Percentiles rank a stretch among this genome's conserved stretches.
Conservation (phyloP, 108 stramenopile species). For the Cyclostephanos tholiformis region DNA sequence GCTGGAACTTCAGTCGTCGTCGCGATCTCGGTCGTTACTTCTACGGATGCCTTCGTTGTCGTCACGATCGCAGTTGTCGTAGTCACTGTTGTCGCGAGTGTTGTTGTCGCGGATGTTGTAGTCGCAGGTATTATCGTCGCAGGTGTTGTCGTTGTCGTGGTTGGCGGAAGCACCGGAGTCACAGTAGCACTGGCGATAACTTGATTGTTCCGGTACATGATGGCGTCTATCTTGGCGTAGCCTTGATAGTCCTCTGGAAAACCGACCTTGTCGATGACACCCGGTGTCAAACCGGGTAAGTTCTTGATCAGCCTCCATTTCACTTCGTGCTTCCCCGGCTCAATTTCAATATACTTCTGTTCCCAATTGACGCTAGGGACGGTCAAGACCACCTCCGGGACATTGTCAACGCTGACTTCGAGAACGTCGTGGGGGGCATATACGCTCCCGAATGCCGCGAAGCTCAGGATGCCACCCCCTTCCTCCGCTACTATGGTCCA, state of each 20-base stretch:
- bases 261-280: slow-evolving; percentile 20
- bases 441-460: slow-evolving; percentile 30
- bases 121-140: too few relatives aligned
- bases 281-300: slow-evolving; percentile 28
- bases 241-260: slow-evolving; percentile 37
- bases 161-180: slow-evolving; percentile 13
- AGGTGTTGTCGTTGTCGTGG: slow-evolving; percentile 8
- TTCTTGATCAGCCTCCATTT: slow-evolving; percentile 44
- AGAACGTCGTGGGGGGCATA: slow-evolving; percentile 38
- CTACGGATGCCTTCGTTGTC: slow-evolving; percentile 3
- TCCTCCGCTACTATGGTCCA: slow-evolving; percentile 28
- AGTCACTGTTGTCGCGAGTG: neutral
- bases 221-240: slow-evolving; percentile 43
- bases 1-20: slow-evolving; percentile 13
- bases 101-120: slow-evolving; percentile 1
- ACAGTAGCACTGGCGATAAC: neutral
- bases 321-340: slow-evolving; percentile 33
- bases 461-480: slow-evolving; percentile 30
- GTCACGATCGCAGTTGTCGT: slow-evolving; percentile 8
- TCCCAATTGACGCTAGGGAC: slow-evolving; percentile 26
- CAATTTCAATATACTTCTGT: slow-evolving; percentile 16
- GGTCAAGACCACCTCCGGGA: slow-evolving; percentile 32
- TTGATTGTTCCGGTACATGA: slow-evolving; percentile 30
- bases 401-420: slow-evolving; percentile 35
- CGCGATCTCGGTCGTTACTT: neutral